Conservation (phyloP, 2,329 filamentous ascomycete species). For the Phialophora verrucosa region DNA sequence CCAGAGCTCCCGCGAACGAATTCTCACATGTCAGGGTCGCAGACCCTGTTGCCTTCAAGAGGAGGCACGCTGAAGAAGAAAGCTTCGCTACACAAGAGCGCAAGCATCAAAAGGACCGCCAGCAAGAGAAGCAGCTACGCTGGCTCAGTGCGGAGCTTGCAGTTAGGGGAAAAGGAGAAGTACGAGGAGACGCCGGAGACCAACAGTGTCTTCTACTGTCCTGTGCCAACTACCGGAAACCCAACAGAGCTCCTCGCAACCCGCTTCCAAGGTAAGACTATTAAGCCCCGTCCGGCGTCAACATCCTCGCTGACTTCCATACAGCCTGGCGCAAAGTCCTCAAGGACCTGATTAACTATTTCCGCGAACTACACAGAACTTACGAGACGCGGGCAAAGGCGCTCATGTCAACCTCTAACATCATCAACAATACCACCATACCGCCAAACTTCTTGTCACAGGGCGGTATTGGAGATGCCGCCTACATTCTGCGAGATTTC, state of each 20-base stretch:
- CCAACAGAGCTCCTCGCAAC: constrained; percentile 87
- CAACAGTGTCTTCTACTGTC: constrained; percentile 86
- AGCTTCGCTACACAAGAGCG: constrained; percentile 72
- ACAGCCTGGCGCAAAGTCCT: constrained; percentile 92
- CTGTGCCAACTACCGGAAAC: constrained; percentile 83
- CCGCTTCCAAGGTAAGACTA: constrained; percentile 80
- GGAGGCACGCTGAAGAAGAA: constrained; percentile 89
- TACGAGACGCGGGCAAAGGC: constrained; percentile 87
- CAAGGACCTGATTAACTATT: constrained; percentile 92
- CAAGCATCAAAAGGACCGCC: constrained; percentile 76
- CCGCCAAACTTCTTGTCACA: constrained; percentile 78
- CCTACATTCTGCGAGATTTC: constrained; percentile 78
- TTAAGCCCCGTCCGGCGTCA: background rate
- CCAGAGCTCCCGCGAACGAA: constrained; percentile 46
- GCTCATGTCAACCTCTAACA: constrained; percentile 79
- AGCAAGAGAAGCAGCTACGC: constrained; percentile 83
- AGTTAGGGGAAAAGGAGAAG: constrained; percentile 67
- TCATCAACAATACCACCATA: constrained; percentile 77
- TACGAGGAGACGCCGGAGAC: constrained; percentile 69
- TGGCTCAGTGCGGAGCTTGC: constrained; percentile 83
- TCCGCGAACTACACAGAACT: constrained; percentile 85
- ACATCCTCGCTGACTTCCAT: constrained; percentile 9
- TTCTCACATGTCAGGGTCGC: constrained; percentile 51
- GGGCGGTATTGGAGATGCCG: constrained; percentile 86
- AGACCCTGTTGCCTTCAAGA: constrained; percentile 51